Conservation (phyloP, 2,329 filamentous ascomycete genomes). For the Lecanosticta acicola region DNA sequence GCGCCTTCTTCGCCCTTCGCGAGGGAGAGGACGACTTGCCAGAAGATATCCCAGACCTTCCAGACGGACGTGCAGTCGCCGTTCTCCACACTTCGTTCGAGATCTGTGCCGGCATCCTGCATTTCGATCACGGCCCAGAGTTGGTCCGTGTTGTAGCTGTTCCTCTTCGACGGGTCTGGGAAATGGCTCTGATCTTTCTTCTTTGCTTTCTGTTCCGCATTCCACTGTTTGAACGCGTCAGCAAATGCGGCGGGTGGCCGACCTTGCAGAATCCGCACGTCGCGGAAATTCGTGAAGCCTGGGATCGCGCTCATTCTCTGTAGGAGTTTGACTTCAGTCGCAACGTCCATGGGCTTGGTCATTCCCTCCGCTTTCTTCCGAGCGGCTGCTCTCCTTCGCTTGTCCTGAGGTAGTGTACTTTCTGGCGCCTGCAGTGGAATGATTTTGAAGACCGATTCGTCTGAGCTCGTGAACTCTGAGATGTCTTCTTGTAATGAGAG, state of each 20-base stretch:
- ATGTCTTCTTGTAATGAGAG: slow-evolving; percentile 38
- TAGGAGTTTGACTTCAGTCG: slow-evolving; percentile 48
- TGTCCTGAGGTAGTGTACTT: slow-evolving; percentile 40
- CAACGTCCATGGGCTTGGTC: slow-evolving; percentile 40
- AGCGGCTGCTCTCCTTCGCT: slow-evolving; percentile 46
- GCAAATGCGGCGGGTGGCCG: slow-evolving; percentile 48
- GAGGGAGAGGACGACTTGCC: slow-evolving; percentile 58
- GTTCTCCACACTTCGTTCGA: slow-evolving; percentile 38
- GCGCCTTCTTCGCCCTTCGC: slow-evolving; percentile 57
- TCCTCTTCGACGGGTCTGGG: slow-evolving; percentile 51
- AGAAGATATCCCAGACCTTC: slow-evolving; percentile 59
- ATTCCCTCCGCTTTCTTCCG: slow-evolving; percentile 40
- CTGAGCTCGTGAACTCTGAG: slow-evolving; percentile 26
- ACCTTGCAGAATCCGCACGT: slow-evolving; percentile 54
- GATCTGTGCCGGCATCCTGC: slow-evolving; percentile 58
- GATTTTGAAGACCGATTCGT: slow-evolving; percentile 47
- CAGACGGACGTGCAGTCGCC: slow-evolving; percentile 37
- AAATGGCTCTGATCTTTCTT: slow-evolving; percentile 43
- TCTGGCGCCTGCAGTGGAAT: slow-evolving; percentile 36
- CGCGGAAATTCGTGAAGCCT: slow-evolving; percentile 58
- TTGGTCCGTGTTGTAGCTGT: slow-evolving; percentile 50
- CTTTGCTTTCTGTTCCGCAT: slow-evolving; percentile 38
- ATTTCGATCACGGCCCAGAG: slow-evolving; percentile 62
- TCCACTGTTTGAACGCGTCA: slow-evolving; percentile 43
- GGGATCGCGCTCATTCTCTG: slow-evolving; percentile 55